Conservation (phyloP, 345 rosid species). For the Eucalyptus virginea region DNA sequence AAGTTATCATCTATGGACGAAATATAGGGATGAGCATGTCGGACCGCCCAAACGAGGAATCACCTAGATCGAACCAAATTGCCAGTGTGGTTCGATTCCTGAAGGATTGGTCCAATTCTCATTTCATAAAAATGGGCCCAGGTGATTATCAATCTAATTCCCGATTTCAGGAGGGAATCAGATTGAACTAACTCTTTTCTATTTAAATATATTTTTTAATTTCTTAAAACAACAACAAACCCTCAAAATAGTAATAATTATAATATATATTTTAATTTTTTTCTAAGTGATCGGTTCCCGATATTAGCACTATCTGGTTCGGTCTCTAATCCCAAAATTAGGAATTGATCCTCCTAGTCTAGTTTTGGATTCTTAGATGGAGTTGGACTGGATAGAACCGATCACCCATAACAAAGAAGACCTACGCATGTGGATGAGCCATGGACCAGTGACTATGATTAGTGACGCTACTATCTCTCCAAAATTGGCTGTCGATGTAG, state of each 20-base stretch:
- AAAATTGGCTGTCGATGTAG: background rate
- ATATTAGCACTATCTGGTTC: fast-evolving
- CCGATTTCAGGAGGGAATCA: fast-evolving
- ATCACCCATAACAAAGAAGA: fast-evolving
- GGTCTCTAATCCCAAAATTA: too few relatives aligned
- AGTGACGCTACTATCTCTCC: background rate
- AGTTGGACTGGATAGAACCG: fast-evolving
- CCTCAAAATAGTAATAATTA: too few relatives aligned
- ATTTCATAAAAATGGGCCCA: too few relatives aligned
- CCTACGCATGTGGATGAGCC: background rate
- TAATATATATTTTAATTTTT: too few relatives aligned
- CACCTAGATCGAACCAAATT: fast-evolving
- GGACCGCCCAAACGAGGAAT: fast-evolving
- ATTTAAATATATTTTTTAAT: too few relatives aligned
- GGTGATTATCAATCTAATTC: fast-evolving
- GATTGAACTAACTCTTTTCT: fast-evolving
- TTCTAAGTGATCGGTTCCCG: fast-evolving
- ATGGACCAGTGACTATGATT: background rate
- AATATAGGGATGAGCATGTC: too few relatives aligned
- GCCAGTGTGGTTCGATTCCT: fast-evolving
- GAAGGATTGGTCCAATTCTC: fast-evolving
- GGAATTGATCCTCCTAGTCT: fast-evolving
- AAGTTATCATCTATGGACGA: too few relatives aligned
- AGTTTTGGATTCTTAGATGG: fast-evolving
- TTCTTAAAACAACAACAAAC: fast-evolving